A percentile compares a stretch with the other conserved stretches of the same genome.
Evolutionary conservation across 2,329 filamentous ascomycete genomes (phyloP).

Genomic region (Herpotrichia juniperi): DNA sequence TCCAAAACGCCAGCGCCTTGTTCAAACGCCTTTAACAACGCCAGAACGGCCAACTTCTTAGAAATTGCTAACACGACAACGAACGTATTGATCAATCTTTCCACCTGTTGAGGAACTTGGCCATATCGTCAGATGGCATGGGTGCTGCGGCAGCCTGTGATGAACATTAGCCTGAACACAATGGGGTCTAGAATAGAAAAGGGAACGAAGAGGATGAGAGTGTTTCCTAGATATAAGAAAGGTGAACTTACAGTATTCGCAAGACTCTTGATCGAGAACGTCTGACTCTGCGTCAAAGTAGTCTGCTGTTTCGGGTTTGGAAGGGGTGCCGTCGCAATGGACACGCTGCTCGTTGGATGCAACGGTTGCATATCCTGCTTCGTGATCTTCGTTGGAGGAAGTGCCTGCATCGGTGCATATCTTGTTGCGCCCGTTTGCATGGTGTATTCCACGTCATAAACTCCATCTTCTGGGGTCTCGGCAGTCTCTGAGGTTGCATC

Average conservation of each 20-base stretch:
- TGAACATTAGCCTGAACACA: slow-evolving; percentile 18
- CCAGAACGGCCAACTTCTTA: not conserved
- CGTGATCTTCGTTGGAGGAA: slow-evolving; percentile 65
- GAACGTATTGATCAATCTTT: slow-evolving; percentile 53
- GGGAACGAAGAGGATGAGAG: not conserved
- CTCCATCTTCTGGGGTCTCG: slow-evolving; percentile 35
- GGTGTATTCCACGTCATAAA: slow-evolving; percentile 57
- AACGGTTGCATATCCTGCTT: slow-evolving; percentile 56
- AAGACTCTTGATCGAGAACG: slow-evolving; percentile 57
- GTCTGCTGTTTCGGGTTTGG: slow-evolving; percentile 52
- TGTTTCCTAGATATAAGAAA: not conserved
- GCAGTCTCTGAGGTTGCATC: slow-evolving; percentile 29
- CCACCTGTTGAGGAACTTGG: slow-evolving; percentile 64
- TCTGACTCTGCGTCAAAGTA: slow-evolving; percentile 59
- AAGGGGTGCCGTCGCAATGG: slow-evolving; percentile 59
- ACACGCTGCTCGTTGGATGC: slow-evolving; percentile 62
- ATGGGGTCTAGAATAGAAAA: not conserved
- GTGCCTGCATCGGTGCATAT: slow-evolving; percentile 67
- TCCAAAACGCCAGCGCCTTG: slow-evolving; percentile 1
- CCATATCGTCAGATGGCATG: slow-evolving; percentile 60
- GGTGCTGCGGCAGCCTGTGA: slow-evolving; percentile 60
- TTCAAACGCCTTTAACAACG: not conserved
- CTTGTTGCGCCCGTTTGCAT: slow-evolving; percentile 63
- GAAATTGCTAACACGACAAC: not conserved
- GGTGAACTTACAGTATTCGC: slow-evolving; percentile 63